Evolutionary conservation across 2,329 filamentous ascomycete species (phyloP).

Genomic region (Celoporthe dispersa): DNA sequence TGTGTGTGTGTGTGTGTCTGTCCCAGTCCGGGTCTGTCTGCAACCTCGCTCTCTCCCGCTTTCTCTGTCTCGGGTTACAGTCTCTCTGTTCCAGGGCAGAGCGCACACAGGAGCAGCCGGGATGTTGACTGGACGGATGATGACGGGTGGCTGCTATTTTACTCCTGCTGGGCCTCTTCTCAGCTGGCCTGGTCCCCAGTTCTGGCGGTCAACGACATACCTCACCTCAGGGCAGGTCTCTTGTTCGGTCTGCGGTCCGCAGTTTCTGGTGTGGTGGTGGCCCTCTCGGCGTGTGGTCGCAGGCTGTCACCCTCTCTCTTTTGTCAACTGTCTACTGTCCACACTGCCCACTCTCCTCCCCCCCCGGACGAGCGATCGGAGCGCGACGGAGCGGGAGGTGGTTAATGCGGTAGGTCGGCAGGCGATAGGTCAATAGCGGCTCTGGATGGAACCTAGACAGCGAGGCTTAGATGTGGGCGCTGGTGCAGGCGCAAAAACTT

Average conservation of each 20-base stretch:
- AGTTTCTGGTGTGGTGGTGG: background rate
- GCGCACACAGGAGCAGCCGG: slow-evolving; percentile 1
- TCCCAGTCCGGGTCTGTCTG: background rate
- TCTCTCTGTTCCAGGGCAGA: slow-evolving; percentile 3
- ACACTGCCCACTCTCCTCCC: background rate
- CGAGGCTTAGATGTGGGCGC: slow-evolving; percentile 29
- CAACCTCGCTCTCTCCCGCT: background rate
- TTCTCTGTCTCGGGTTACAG: slow-evolving; percentile 1
- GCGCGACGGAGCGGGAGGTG: slow-evolving; percentile 7
- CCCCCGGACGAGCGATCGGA: slow-evolving; percentile 8
- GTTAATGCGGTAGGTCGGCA: slow-evolving; percentile 4
- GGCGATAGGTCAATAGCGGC: slow-evolving; percentile 13
- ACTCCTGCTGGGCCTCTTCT: slow-evolving; percentile 7
- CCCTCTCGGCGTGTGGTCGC: background rate
- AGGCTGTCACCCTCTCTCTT: slow-evolving; percentile 20
- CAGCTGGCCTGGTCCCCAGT: background rate
- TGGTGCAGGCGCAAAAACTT: slow-evolving; percentile 12
- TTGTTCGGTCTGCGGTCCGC: background rate
- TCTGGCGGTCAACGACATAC: slow-evolving; percentile 14
- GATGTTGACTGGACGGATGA: slow-evolving; percentile 8
- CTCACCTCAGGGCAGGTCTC: background rate
- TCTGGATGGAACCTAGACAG: slow-evolving; percentile 14
- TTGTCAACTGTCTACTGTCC: slow-evolving; percentile 21
- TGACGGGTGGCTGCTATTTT: slow-evolving; percentile 11
- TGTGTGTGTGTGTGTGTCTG: background rate